Evolutionary conservation across 2,329 filamentous ascomycete species (phyloP).

Genomic region (Ascomycota sp.): DNA sequence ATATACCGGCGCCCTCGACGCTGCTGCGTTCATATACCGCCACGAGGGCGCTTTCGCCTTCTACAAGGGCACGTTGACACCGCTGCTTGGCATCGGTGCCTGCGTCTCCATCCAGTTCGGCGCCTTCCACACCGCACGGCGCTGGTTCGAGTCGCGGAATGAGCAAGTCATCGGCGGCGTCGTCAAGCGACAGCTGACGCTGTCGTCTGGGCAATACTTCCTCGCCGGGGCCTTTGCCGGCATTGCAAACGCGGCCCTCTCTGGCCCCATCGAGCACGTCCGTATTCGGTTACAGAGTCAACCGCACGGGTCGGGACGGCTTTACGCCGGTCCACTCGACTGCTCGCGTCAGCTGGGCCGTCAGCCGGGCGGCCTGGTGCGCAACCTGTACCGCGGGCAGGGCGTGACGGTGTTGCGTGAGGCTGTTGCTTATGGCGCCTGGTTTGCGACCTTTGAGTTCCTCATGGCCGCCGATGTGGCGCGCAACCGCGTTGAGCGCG

Average conservation of each 20-base stretch:
- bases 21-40: conserved; percentile 65
- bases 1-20: conserved; percentile 62
- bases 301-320: conserved; percentile 58
- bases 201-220: conserved; percentile 82
- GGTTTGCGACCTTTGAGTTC: conserved; percentile 91
- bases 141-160: conserved; percentile 59
- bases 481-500: conserved; percentile 55
- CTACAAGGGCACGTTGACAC: conserved; percentile 95
- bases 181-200: conserved; percentile 32
- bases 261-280: conserved; percentile 87
- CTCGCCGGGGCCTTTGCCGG: conserved; percentile 80
- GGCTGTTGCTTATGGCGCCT: conserved; percentile 83
- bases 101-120: conserved; percentile 98
- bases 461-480: conserved; percentile 80
- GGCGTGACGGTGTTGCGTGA: conserved; percentile 74
- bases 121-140: conserved; percentile 81
- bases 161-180: conserved; percentile 26
- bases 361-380: conserved; percentile 35
- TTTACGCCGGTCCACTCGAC: conserved; percentile 75
- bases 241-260: conserved; percentile 72
- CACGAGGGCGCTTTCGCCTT: conserved; percentile 81
- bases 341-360: conserved; percentile 69
- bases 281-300: conserved; percentile 92
- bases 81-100: conserved; percentile 84
- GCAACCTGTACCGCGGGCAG: conserved; percentile 71